Evolutionary conservation across 352 stramenopile species (phyloP), one percentile per base, ranked within the genome.

Genomic region (Globisporangium spinosum): DNA sequence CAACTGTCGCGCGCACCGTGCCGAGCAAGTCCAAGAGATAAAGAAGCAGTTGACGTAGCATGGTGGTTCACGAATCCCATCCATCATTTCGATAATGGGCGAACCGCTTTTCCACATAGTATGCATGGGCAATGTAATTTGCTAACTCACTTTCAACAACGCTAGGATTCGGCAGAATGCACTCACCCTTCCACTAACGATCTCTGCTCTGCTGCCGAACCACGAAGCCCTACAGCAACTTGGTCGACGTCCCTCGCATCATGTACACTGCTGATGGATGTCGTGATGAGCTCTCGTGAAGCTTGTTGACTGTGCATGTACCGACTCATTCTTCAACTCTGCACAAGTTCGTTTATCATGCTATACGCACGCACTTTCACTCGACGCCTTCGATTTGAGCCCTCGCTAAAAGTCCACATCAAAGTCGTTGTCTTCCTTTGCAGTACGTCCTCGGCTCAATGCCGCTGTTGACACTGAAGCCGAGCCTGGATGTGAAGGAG

Each of bases 1-100:
- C 97, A n/a, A 98, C 98, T 22, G 98, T 99, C 2, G 91, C 91
- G n/a, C 79, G 98, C 57, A 99, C 97, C 2, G 80, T 94, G 49
- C 88, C 88, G 5, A 72, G 71, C 20, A 93, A 91, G 70, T 80
- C 73, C 10, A 84, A 72, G 67, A 76, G 73, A 78, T 78, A 82
- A 75, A 27, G 22, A 34, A 32, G 23, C 15, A 17, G 13, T n/a
- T 22, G 22, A n/a, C 4, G 29, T 2, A 23, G 51, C 34, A n/a
- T 23, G 17, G 40, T 27, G 2, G 27, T 29, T 49, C 15, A 15
- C 7, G 40, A 17, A 49, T 8, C 0, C 10, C 58, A 17, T 64
- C 23, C 53, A 22, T 55, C 10, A 12, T 55, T 29, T 22, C 22
- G 53, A 34, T 9, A 58, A 25, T 58, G 53, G 23, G 32, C 10